Evolutionary conservation across 2,329 filamentous ascomycete genomes (phyloP), one percentile per base, ranked within the genome.

Genomic region (Tolypocladium pustulatum): DNA sequence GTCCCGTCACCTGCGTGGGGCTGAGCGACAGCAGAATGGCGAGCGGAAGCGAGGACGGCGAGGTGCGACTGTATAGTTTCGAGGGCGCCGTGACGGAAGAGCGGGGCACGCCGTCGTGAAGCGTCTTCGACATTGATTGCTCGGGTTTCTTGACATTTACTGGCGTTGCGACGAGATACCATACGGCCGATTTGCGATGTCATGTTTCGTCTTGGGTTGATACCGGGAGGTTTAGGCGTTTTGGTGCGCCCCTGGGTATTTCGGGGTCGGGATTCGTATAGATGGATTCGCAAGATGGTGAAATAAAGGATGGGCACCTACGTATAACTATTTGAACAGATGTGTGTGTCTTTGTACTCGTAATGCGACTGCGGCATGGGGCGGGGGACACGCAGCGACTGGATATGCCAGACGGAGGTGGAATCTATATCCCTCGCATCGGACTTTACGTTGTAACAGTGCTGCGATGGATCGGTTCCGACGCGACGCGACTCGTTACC

Each of bases 31-130:
- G 87, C 65, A 83, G 90, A 46, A 88, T 99, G 78, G 90, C 91
- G 36, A 96, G 89, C 65, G 94, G 92, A 7, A 91, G 93, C 67
- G 94, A 97, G 72, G 94, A 99, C 70, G 90, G 90, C 63, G 91
- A 96, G 66, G 90, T 97, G 38, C 80, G 92, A 57, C 80, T 99
- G 67, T 91, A 92, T 71, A 89, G 86, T 66, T 93, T 92, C 67
- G 81, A 84, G 62, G 78, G 76, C 25, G 76, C 80, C 57, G 72
- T 73, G 49, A 72, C 79, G 40, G 76, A 77, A 62, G 77, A 81
- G 63, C 72, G 73, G 38, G 80, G 81, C 2, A 83, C 79, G 10
- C 79, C 81, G 15, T 78, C 76, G 4, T 82, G 59, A 71, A 34
- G 27, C 37, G 32, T 20, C 9, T 30, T 20, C 49, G 20, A 15